Evolutionary conservation across 768 basidiomycete species (phyloP), one percentile per base, ranked within the genome.

Genomic region (Leccinum disarticulatum): DNA sequence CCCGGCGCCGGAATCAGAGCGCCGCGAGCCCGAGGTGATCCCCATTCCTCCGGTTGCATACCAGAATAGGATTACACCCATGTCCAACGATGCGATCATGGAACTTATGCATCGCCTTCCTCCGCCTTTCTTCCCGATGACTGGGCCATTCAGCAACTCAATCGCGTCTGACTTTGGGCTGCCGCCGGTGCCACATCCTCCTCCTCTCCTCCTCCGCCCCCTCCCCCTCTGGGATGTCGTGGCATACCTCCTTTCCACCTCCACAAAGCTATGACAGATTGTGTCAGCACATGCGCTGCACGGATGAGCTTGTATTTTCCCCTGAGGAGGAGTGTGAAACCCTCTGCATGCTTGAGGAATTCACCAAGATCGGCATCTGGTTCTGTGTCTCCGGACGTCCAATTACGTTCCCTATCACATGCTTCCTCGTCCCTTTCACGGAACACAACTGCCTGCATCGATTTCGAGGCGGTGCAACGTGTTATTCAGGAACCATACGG

Each of bases 381-480:
- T n/a, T n/a, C n/a, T n/a, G n/a, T n/a, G n/a, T n/a, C n/a, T n/a
- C n/a, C n/a, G n/a, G n/a, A n/a, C n/a, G n/a, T n/a, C n/a, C n/a
- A n/a, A n/a, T n/a, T n/a, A n/a, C n/a, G n/a, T n/a, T n/a, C n/a
- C n/a, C n/a, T n/a, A n/a, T n/a, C n/a, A n/a, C n/a, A n/a, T n/a
- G n/a, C n/a, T n/a, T 90, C 70, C 74, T 94, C 38, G 83, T 89
- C 25, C 91, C 89, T 5, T 72, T 94, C 52, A 78, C 76, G n/a
- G 67, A 71, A 46, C 73, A 78, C 30, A 68, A 73, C 19, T 75
- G 78, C 48, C n/a, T n/a, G n/a, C n/a, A 80, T 85, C 25, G 87
- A 93, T 74, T 90, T 83, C 57, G 67, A 74, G 13, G 78, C 77
- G 0, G 87, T 93, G 64, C 69, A 81, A 30, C 68, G 68, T 9